A percentile compares a stretch with the other conserved stretches of the same genome.
phyloP scores from a whole-genome alignment of 179 eudicot genomes.

The Silene noctiflora region DNA sequence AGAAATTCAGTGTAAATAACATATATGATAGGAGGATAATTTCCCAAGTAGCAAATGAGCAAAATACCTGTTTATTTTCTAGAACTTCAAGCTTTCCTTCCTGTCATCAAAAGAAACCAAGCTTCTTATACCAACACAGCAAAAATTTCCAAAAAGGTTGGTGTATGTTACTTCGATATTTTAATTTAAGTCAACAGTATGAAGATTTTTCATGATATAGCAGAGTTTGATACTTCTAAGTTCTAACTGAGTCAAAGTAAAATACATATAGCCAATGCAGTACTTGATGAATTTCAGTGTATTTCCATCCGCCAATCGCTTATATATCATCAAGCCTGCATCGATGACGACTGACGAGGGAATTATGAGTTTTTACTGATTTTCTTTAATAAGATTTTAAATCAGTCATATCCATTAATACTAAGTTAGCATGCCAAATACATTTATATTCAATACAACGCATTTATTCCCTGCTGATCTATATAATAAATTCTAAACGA shows the following conservation, averaged over 20 bases:
- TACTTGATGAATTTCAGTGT: neutral
- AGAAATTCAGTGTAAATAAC: constrained; percentile 3
- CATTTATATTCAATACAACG: neutral
- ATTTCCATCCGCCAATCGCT: neutral
- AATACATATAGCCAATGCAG: neutral
- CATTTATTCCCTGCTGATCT: too few species aligned
- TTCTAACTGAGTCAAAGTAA: too few species aligned
- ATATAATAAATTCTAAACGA: too few species aligned
- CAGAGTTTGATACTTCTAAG: too few species aligned
- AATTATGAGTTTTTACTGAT: neutral
- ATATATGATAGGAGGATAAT: neutral
- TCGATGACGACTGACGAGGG: too few species aligned
- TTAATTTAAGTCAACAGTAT: too few species aligned
- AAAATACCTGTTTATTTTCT: constrained; percentile 70
- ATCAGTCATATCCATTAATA: neutral
- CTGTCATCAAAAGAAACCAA: constrained; percentile 37
- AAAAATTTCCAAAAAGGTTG: neutral
- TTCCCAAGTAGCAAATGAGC: neutral
- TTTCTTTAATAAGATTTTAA: neutral
- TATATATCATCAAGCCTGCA: too few species aligned
- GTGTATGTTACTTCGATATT: neutral
- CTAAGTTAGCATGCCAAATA: neutral
- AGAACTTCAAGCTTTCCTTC: constrained; percentile 86
- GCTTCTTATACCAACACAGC: neutral
- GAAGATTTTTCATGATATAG: too few species aligned